Base-by-base conservation (phyloP, 305 asterid species). In the Fraxinus albicans region DNA sequence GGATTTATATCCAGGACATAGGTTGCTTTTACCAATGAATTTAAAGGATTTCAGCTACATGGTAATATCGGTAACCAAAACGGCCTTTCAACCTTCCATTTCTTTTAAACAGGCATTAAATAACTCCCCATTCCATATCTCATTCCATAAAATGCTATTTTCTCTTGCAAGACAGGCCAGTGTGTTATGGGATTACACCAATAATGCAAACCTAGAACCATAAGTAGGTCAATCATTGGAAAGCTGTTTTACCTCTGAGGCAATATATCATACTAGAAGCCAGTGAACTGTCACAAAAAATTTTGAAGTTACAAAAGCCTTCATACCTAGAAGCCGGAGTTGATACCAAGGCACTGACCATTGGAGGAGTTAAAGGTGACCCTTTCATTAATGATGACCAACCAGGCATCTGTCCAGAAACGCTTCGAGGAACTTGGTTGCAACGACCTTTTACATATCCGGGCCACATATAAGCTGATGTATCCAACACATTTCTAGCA, bases 251-350 rank as follows among this genome's bases (percentile, higher is more conserved):
- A 81, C 75, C 21, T 40, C 75, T 15, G 15, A 19, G 72, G 79
- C 76, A 65, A 40, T 21, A 44, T 60, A 85, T 58, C 78, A 55
- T 73, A 55, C 73, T 38, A 42, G 8, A 42, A 77, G 21, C 44
- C 47, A 76, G 78, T 85, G 83, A 81, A 70, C 77, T 60, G 53
- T 67, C 63, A 63, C 35, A 12, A 70, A 80, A 40, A 76, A 79
- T 76, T 78, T 79, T 47, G 73, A 86, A 75, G 65, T 42, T 69
- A 77, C 73, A 84, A 60, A 80, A 81, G 83, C 38, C 58, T 78
- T 82, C 87, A 69, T 93, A 96, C 99, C 99, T 95, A 81, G 98
- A 90, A 73, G 99, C 99, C 25, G 99, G 98, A 87, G 97, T 95
- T 83, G 97, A 92, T 42, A 88, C 93, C 92, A 96, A 80, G 8